Evolutionary conservation across 768 basidiomycete genomes (phyloP).

Genomic region (Kondoa subrosea): DNA sequence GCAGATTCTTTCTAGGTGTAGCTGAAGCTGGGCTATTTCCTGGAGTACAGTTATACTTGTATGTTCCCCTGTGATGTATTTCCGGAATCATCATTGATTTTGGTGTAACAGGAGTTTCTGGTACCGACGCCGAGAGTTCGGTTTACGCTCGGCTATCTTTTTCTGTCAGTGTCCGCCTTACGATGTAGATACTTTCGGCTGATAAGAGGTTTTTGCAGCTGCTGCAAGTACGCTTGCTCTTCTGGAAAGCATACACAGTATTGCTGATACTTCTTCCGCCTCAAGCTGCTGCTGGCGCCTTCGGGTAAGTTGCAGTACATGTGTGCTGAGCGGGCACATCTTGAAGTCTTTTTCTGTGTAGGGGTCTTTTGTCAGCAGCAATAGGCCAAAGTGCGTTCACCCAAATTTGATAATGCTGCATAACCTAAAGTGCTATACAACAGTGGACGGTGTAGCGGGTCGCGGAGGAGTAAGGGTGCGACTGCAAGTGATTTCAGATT

Average conservation of each 20-base stretch:
- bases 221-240: conserved; percentile 43
- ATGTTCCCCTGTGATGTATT: conserved; percentile 20
- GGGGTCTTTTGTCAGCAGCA: neutral
- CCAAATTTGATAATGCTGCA: no score
- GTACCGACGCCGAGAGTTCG: conserved; percentile 70
- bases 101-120: conserved; percentile 37
- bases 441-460: conserved; percentile 8
- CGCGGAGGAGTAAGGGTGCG: no score
- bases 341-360: neutral
- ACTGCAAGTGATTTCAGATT: no score
- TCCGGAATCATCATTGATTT: conserved; percentile 50
- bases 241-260: neutral
- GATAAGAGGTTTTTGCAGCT: conserved; percentile 31
- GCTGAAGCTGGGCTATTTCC: conserved; percentile 32
- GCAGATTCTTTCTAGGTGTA: conserved; percentile 26
- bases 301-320: neutral
- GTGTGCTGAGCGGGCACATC: neutral
- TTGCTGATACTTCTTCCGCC: neutral
- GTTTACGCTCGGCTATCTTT: conserved; percentile 51
- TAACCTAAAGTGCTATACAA: no score
- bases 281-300: neutral
- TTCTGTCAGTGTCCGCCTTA: conserved; percentile 54
- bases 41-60: conserved; percentile 8
- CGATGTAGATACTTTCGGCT: conserved; percentile 3
- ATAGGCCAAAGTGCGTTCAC: neutral